These are phyloP conservation scores for Oemleria cerasiformis DNA, from an alignment of 306 rosid species.

Conservation along the genomic window DNA sequence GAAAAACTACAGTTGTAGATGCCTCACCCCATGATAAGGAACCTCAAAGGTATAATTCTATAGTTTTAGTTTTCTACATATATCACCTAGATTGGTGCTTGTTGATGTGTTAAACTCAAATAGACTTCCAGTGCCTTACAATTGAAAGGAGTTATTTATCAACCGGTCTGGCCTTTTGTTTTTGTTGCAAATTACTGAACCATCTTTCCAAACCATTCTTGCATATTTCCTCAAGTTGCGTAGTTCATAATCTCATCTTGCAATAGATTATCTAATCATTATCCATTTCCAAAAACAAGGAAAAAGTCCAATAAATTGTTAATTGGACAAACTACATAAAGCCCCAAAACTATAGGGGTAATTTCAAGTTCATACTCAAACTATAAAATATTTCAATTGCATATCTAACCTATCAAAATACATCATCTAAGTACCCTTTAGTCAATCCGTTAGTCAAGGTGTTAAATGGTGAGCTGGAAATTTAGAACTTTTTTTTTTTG, in stretches of 20 bases:
- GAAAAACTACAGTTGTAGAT: constrained; percentile 53
- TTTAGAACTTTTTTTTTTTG: too few relatives aligned
- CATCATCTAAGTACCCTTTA: too few relatives aligned
- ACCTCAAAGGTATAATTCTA: constrained; percentile 58
- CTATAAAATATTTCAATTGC: too few relatives aligned
- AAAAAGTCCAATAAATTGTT: too few relatives aligned
- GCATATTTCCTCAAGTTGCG: not conserved
- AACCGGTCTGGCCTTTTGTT: not conserved
- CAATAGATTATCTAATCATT: not conserved
- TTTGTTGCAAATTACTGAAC: not conserved
- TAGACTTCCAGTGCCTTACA: not conserved
- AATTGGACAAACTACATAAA: too few relatives aligned
- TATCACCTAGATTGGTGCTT: constrained; percentile 6
- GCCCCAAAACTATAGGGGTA: too few relatives aligned
- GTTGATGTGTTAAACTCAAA: not conserved
- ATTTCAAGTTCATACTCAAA: too few relatives aligned
- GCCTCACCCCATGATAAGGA: constrained; percentile 66
- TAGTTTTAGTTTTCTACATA: constrained; percentile 14
- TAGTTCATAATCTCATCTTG: not conserved
- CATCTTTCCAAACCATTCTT: not conserved
- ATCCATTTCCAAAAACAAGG: not conserved
- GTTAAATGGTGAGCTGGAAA: too few relatives aligned
- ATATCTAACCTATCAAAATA: too few relatives aligned
- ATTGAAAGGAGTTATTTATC: not conserved
- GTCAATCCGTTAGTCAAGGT: too few relatives aligned